Conservation (phyloP, 2,329 filamentous ascomycete genomes). For the Ilyonectria robusta region DNA sequence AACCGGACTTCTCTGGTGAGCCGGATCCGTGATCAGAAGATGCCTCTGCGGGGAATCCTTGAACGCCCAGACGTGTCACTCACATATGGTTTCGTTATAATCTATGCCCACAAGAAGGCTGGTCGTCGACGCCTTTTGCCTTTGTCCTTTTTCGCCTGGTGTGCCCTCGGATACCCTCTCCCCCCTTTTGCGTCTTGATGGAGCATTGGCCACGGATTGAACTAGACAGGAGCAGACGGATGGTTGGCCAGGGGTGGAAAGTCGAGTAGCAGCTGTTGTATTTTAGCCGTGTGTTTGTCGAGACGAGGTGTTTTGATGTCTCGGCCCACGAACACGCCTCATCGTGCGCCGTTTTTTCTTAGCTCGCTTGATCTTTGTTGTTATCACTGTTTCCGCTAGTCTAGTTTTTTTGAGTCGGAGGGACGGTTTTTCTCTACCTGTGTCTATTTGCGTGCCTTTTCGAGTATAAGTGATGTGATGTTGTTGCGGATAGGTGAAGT, state of each 20-base stretch:
- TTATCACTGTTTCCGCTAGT: constrained; percentile 47
- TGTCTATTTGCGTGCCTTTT: not conserved
- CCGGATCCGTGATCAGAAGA: constrained; percentile 29
- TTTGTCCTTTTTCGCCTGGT: constrained; percentile 44
- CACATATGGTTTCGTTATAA: constrained; percentile 50
- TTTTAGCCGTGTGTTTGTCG: constrained; percentile 55
- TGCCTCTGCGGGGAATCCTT: constrained; percentile 35
- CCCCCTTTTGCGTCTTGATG: constrained; percentile 47
- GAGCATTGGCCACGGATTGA: constrained; percentile 51
- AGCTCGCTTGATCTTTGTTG: constrained; percentile 57
- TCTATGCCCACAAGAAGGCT: constrained; percentile 43
- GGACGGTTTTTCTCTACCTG: constrained; percentile 27
- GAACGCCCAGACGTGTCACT: constrained; percentile 40
- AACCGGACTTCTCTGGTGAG: constrained; percentile 39
- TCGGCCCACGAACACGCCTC: constrained; percentile 49
- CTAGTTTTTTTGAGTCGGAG: constrained; percentile 32
- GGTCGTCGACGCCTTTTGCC: constrained; percentile 34
- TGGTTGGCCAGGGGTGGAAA: constrained; percentile 44
- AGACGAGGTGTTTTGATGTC: constrained; percentile 52
- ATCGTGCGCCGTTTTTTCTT: constrained; percentile 55
- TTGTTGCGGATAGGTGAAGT: not conserved
- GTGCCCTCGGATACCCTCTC: constrained; percentile 48
- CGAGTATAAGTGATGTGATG: not conserved
- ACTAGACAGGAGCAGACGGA: constrained; percentile 53
- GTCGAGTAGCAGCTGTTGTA: constrained; percentile 56